Evolutionary conservation across 1,139 yeast genomes (phyloP), one percentile per base, ranked within the genome.

Genomic region (Hemisphaericaspora xylofermentans): DNA sequence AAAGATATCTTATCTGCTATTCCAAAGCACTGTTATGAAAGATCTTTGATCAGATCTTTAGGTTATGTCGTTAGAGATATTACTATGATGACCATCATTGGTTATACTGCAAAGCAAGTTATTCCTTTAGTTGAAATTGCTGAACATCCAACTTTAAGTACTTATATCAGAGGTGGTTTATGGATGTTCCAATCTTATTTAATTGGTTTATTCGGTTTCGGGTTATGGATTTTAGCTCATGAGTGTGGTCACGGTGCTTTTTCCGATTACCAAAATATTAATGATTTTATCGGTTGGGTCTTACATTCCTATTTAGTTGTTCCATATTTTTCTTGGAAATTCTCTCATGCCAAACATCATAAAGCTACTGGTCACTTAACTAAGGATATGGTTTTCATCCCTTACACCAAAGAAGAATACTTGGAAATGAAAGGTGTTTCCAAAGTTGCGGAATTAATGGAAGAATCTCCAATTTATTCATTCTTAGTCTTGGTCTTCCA

Each of bases 181-280:
- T 71, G 76, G 76, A 47, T 61, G 41, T 58, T 58, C 7, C 67
- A 69, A 52, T 60, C 67, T 22, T 59, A 72, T 44, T 62, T 68
- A 34, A 79, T 80, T 53, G 88, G 94, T 37, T 69, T 85, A 50
- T 75, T 83, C 54, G 86, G 87, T 25, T 82, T 88, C 47, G 95
- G 95, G 27, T 58, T 84, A 50, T 87, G 95, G 95, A 84, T 87
- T 48, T 64, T 87, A 61, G 95, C 95, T 45, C 95, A 87, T 64
- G 95, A 87, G 66, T 87, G 95, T 69, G 95, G 95, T 41, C 95
- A 87, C 64, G 84, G 82, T 44, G 95, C 95, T 24, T 87, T 87
- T 58, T 78, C 87, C 19, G 88, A 85, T 55, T 82, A 80, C 57
- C 76, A 76, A 49, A 61, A 69, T 58, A 76, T 86, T 48, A 86